Evolutionary conservation across 140 eudicot species (phyloP), one percentile per base, ranked within the genome.

Genomic region (Erigeron philadelphicus): DNA sequence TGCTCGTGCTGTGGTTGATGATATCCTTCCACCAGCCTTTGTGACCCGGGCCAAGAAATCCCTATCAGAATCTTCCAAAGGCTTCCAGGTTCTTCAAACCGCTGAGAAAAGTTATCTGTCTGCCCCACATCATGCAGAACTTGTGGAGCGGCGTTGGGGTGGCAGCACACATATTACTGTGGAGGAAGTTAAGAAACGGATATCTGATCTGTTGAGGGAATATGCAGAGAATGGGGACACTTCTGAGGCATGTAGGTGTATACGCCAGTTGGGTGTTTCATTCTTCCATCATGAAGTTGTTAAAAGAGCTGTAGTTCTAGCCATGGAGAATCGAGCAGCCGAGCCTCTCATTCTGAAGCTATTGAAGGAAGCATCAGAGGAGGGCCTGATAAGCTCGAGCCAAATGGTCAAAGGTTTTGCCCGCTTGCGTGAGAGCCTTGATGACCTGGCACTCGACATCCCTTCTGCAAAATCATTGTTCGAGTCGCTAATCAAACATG

Each of bases 111-210:
- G 96, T 76, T 88, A 92, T 77, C 95, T 92, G 45, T 92, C 96
- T 13, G 96, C 96, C 60, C 98, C 98, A 15, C 96, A 88, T 68
- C 98, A 92, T 63, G 98, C 98, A 6, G 96, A 92, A 66, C 88
- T 88, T 16, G 98, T 92, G 8, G 98, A 92, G 58, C 82, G 90
- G 48, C 81, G 96, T n/a, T 92, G 98, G 98, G 96, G 98, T 40
- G 98, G 98, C 47, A 92, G 82, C 78, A 92, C 95, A 12, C 98
- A 88, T 66, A 61, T 88, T 23, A 88, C 96, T 2, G 98, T 86
- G 2, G 98, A 86, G 71, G 98, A 92, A 77, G 98, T 88, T 25
- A 88, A 92, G 89, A 92, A 83, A 75, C 76, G 80, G 68, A 92
- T 92, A 68, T 61, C 88, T 11, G 90, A 88, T 48, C 85, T 92